These are phyloP conservation scores for Diospyros kaki DNA, from an alignment of 148 eudicot species.

Conservation along the genomic window DNA sequence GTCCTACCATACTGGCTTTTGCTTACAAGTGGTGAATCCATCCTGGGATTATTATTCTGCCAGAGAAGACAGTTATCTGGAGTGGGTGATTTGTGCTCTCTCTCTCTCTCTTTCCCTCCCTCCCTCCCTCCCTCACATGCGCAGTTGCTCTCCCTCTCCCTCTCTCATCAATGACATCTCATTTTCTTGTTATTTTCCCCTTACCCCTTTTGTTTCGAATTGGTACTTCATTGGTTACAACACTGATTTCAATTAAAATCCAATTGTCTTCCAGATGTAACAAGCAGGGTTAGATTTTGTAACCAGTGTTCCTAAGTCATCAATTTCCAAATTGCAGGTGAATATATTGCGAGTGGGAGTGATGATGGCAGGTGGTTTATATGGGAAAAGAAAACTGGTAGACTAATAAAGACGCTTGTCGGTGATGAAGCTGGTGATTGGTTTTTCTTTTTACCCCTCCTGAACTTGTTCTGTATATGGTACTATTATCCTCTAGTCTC, in stretches of 20 bases:
- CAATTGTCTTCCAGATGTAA: neutral
- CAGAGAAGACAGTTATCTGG: too few relatives aligned
- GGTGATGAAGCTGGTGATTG: conserved; percentile 88
- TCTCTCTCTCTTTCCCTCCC: too few relatives aligned
- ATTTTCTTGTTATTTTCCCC: neutral
- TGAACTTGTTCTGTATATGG: neutral
- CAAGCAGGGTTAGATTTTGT: neutral
- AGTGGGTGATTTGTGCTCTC: too few relatives aligned
- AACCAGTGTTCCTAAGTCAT: neutral
- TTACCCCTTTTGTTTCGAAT: too few relatives aligned
- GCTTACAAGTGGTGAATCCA: neutral
- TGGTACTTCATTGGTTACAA: too few relatives aligned
- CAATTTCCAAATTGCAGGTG: conserved; percentile 42
- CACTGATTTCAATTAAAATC: too few relatives aligned
- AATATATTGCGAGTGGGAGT: conserved; percentile 94
- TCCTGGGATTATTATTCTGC: neutral
- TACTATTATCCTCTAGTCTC: neutral
- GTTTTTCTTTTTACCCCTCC: neutral
- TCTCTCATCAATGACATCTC: too few relatives aligned
- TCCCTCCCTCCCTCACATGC: too few relatives aligned
- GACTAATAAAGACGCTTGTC: conserved; percentile 73
- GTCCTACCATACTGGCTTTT: neutral
- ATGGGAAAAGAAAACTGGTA: conserved; percentile 96
- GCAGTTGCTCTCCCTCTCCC: too few relatives aligned
- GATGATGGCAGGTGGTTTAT: conserved; percentile 99